Conservation (phyloP, 2,329 filamentous ascomycete species). For the Lecanosticta acicola region DNA sequence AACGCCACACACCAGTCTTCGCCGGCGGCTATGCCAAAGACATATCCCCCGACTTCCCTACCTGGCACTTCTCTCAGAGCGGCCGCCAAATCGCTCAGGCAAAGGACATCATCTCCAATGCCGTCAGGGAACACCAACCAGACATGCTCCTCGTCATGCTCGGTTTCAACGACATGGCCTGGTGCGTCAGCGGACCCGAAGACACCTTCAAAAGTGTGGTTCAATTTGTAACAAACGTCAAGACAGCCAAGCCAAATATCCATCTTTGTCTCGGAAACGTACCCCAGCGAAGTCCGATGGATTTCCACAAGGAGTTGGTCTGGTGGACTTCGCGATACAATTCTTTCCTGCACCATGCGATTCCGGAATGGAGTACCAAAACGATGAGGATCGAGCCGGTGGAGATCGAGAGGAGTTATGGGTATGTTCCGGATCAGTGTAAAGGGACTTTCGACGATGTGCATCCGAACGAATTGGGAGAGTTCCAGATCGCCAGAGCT, state of each 20-base stretch:
- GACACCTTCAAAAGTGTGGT: constrained; percentile 24
- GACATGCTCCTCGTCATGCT: constrained; percentile 28
- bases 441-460: constrained; percentile 38
- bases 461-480: constrained; percentile 40
- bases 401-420: constrained; percentile 25
- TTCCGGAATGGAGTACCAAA: constrained; percentile 24
- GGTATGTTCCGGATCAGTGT: constrained; percentile 29
- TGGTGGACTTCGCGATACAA: constrained; percentile 20
- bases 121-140: constrained; percentile 29
- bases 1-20: constrained; percentile 1
- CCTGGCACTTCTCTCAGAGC: constrained; percentile 15
- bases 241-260: constrained; percentile 24
- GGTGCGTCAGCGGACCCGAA: constrained; percentile 19
- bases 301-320: constrained; percentile 17
- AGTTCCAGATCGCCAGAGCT: constrained; percentile 40
- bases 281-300: constrained; percentile 17
- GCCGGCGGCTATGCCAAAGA: constrained; percentile 32
- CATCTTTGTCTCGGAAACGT: constrained; percentile 21
- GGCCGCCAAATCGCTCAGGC: constrained; percentile 34
- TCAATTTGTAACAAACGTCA: constrained; percentile 30
- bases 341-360: constrained; percentile 13
- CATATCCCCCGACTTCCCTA: constrained; percentile 25
- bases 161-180: constrained; percentile 25
- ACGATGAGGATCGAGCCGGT: constrained; percentile 33
- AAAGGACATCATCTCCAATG: constrained; percentile 25